Conservation (phyloP, 345 rosid genomes). For the Eucalyptus caleyi region DNA sequence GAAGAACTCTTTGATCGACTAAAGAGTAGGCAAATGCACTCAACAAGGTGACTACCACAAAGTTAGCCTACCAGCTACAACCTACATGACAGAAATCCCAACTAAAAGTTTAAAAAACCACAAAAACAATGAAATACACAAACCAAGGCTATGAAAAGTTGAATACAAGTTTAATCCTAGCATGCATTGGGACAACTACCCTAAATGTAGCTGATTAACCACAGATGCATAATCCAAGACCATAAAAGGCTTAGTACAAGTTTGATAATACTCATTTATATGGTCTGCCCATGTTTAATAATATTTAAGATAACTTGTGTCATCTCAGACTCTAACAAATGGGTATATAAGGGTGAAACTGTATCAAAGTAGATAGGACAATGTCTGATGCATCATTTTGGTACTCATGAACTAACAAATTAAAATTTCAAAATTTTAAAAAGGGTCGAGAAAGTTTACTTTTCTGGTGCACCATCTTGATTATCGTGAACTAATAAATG, state of each 20-base stretch:
- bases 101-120: not conserved
- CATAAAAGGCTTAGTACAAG: not conserved
- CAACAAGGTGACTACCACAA: not conserved
- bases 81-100: not conserved
- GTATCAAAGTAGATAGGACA: not conserved
- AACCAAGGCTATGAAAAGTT: not conserved
- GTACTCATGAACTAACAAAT: not conserved
- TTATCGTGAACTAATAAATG: conserved; percentile 87
- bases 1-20: not conserved
- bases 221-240: not conserved
- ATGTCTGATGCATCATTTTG: not conserved
- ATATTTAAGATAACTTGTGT: not conserved
- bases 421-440: not conserved
- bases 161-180: not conserved
- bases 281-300: not conserved
- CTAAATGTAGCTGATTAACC: not conserved
- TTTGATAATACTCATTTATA: not conserved
- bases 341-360: not conserved
- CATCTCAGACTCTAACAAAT: not conserved
- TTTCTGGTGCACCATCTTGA: conserved; percentile 74
- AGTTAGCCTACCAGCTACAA: not conserved
- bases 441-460: conserved; percentile 27
- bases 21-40: not conserved
- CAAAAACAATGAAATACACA: not conserved
- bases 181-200: not conserved